Percentiles rank a stretch among this genome's conserved stretches.
Conservation (phyloP, 2,329 filamentous ascomycete genomes). For the Sclerotinia borealis region DNA sequence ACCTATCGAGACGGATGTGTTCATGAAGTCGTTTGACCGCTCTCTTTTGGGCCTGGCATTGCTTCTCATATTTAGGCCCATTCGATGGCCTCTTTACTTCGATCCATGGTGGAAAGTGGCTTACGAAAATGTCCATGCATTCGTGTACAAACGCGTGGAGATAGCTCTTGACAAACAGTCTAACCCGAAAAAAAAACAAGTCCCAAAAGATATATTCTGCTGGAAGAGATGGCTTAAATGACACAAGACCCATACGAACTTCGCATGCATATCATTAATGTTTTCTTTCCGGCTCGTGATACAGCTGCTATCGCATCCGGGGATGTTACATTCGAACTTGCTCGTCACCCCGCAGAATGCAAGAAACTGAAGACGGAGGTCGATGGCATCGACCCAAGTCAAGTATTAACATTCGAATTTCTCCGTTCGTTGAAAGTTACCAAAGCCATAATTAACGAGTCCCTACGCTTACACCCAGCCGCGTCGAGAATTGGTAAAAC, state of each 20-base stretch:
- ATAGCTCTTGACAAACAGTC: conserved; percentile 9
- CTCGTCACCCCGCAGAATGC: neutral
- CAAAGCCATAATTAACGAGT: neutral
- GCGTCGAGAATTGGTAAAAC: neutral
- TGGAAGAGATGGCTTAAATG: neutral
- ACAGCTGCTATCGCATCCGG: neutral
- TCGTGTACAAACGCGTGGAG: neutral
- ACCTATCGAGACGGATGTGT: conserved; percentile 7
- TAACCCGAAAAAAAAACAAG: neutral
- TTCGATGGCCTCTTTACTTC: conserved; percentile 12
- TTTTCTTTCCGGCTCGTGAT: neutral
- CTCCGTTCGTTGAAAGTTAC: neutral
- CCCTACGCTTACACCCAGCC: neutral
- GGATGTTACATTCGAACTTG: neutral
- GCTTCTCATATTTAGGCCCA: neutral
- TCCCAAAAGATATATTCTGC: neutral
- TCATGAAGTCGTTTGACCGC: neutral
- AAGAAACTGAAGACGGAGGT: neutral
- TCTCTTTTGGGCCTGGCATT: neutral
- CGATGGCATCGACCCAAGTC: neutral
- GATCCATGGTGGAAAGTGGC: conserved; percentile 1
- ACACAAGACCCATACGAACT: neutral
- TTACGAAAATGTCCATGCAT: neutral
- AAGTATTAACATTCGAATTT: neutral
- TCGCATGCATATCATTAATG: neutral